Conservation (phyloP, 2,329 filamentous ascomycete species). For the Phaeoacremonium minimum region DNA sequence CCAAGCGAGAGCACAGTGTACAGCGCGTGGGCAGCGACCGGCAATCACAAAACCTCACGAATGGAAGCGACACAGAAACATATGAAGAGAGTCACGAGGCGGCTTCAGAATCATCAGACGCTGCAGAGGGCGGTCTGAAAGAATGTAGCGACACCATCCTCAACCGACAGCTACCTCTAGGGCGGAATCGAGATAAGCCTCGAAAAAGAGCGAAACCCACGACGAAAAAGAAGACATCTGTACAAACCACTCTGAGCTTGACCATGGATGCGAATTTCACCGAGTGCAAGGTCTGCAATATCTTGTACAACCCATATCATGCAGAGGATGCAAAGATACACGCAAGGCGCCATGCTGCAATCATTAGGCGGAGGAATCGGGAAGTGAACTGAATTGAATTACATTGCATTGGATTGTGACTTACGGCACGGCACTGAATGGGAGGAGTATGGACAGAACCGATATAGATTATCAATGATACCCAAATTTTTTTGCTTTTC, state of each 20-base stretch:
- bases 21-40: no score
- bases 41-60: background rate
- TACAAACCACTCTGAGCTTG: conserved; percentile 37
- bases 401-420: no score
- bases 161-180: background rate
- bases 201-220: conserved; percentile 8
- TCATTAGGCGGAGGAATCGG: no score
- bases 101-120: background rate
- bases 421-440: no score
- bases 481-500: no score
- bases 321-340: conserved; percentile 36
- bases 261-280: conserved; percentile 27
- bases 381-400: no score
- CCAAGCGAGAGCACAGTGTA: background rate
- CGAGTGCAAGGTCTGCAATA: conserved; percentile 36
- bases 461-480: no score
- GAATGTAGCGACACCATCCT: background rate
- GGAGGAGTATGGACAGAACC: no score
- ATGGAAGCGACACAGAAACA: background rate
- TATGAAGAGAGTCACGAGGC: background rate
- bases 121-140: background rate
- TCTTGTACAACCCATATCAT: conserved; percentile 40
- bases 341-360: conserved; percentile 26
- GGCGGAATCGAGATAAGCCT: conserved; percentile 1
- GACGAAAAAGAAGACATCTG: conserved; percentile 17